These are phyloP conservation scores for Jaminaea rosea DNA, from an alignment of 1,284 basidiomycete genomes.

Conservation along the genomic window DNA sequence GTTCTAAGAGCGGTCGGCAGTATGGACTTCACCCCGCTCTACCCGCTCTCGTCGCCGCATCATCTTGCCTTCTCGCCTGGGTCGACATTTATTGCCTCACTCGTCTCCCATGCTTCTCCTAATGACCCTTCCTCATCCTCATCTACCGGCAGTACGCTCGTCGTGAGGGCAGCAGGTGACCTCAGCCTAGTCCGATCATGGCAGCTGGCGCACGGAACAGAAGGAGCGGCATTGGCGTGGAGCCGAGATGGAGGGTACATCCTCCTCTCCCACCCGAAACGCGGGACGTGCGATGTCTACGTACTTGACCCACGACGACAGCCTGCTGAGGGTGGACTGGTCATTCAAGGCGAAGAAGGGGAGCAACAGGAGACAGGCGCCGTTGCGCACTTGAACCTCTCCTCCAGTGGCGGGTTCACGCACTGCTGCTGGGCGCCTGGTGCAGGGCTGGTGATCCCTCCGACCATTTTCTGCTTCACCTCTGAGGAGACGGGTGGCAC, in stretches of 20 bases:
- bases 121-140: too few species aligned
- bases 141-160: too few species aligned
- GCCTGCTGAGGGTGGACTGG: background rate
- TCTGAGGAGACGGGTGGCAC: background rate
- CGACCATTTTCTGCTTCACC: background rate
- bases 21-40: constrained; percentile 2
- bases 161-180: background rate
- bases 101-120: too few species aligned
- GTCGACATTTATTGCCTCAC: background rate
- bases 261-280: background rate
- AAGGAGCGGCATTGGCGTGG: too few species aligned
- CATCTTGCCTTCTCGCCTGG: background rate
- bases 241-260: background rate
- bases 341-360: background rate
- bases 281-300: background rate
- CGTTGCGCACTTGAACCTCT: background rate
- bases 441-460: background rate
- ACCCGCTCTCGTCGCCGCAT: background rate
- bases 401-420: background rate
- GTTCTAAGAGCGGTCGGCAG: too few species aligned
- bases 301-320: background rate
- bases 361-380: background rate
- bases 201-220: background rate
- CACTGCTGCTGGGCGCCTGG: background rate
- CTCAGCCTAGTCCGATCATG: background rate